Percentiles rank a stretch among this genome's conserved stretches.
These are phyloP conservation scores for Saccharomyces hybrid DNA, from an alignment of 1,139 yeast genomes.

Conservation along the genomic window DNA sequence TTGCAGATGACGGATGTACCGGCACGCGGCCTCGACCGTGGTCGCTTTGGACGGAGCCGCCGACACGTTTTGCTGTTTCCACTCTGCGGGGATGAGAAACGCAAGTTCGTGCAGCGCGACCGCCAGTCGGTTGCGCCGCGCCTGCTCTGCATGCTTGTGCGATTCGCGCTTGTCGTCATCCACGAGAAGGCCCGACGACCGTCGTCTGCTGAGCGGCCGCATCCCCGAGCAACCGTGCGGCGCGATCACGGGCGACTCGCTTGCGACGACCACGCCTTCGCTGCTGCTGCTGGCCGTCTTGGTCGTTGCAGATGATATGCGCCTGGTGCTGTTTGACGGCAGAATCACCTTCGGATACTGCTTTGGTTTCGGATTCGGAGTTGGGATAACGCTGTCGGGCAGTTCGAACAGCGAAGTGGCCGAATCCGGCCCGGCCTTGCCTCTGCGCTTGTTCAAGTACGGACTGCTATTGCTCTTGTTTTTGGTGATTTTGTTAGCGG, in stretches of 20 bases:
- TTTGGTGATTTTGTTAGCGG: background rate
- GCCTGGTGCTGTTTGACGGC: slow-evolving; percentile 18
- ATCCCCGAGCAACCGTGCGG: slow-evolving; percentile 12
- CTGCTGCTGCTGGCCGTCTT: background rate
- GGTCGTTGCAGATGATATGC: background rate
- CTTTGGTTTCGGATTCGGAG: slow-evolving; percentile 12
- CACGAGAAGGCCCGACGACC: background rate
- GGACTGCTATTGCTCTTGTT: slow-evolving; percentile 23
- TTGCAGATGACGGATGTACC: slow-evolving; percentile 49
- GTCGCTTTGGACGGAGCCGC: slow-evolving; percentile 79
- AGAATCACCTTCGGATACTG: slow-evolving; percentile 25
- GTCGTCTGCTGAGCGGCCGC: background rate
- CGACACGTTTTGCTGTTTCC: slow-evolving; percentile 44
- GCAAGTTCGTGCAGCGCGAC: slow-evolving; percentile 73
- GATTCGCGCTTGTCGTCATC: slow-evolving; percentile 52
- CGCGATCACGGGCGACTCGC: slow-evolving; percentile 28
- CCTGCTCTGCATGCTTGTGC: slow-evolving; percentile 94
- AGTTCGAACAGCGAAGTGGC: background rate
- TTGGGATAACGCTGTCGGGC: slow-evolving; percentile 3
- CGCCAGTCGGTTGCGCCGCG: slow-evolving; percentile 87
- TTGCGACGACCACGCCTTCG: slow-evolving; percentile 9
- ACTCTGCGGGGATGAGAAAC: slow-evolving; percentile 53
- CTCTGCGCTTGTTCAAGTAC: slow-evolving; percentile 28
- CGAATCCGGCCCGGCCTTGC: background rate
- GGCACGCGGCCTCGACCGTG: slow-evolving; percentile 83